These are phyloP conservation scores for Erodium maritimum DNA, from an alignment of 345 rosid species.

Conservation along the genomic window DNA sequence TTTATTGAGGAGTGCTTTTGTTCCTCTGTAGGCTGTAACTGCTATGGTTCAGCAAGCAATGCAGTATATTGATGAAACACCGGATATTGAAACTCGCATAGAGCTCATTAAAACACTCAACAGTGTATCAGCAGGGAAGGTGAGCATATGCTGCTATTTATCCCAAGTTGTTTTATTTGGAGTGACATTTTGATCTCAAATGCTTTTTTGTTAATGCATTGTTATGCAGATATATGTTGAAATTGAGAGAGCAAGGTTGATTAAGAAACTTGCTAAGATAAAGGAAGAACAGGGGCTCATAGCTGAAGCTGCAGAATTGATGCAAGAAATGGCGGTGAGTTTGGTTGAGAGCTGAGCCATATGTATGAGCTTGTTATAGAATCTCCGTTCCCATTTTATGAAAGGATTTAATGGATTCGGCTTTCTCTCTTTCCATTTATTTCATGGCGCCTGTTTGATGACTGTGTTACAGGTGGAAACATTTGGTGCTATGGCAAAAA, in stretches of 20 bases:
- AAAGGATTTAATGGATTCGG: too few species aligned
- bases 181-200: not conserved
- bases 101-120: slow-evolving; percentile 78
- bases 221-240: slow-evolving; percentile 69
- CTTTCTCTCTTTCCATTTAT: not conserved
- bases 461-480: slow-evolving; percentile 65
- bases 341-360: not conserved
- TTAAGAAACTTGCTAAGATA: slow-evolving; percentile 78
- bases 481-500: slow-evolving; percentile 94
- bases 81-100: slow-evolving; percentile 75
- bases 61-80: slow-evolving; percentile 88
- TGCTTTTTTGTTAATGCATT: too few species aligned
- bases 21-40: slow-evolving; percentile 58
- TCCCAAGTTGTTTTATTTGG: not conserved
- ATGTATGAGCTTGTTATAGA: not conserved
- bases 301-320: slow-evolving; percentile 94
- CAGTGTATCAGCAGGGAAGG: slow-evolving; percentile 86
- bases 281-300: slow-evolving; percentile 80
- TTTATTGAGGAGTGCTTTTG: not conserved
- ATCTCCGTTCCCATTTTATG: not conserved
- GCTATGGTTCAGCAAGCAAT: slow-evolving; percentile 99
- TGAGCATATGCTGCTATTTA: slow-evolving; percentile 11
- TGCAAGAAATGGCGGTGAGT: slow-evolving; percentile 98
- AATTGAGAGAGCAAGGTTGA: slow-evolving; percentile 87
- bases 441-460: slow-evolving; percentile 5